Evolutionary conservation across 2,329 filamentous ascomycete species (phyloP).

Genomic region (Sporothrix phasma): DNA sequence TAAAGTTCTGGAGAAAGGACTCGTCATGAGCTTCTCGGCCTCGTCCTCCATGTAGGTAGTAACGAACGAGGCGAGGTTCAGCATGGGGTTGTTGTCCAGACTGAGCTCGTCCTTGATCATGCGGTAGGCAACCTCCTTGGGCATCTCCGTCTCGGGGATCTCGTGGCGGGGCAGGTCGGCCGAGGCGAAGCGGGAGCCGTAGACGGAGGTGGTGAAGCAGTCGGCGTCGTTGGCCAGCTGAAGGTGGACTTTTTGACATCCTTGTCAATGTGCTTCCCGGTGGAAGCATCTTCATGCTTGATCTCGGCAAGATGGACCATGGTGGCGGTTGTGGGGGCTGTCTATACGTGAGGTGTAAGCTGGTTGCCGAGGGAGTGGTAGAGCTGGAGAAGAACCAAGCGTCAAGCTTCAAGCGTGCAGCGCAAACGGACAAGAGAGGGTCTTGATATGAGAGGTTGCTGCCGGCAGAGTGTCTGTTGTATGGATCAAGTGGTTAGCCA

Average conservation of each 20-base stretch:
- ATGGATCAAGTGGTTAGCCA: no score
- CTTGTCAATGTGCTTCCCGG: constrained; percentile 25
- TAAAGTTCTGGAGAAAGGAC: constrained; percentile 89
- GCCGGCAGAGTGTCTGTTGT: background rate
- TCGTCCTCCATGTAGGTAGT: constrained; percentile 56
- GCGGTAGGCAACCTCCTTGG: constrained; percentile 81
- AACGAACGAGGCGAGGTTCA: constrained; percentile 38
- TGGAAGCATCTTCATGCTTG: constrained; percentile 24
- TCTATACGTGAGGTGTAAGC: background rate
- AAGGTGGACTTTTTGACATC: constrained; percentile 35
- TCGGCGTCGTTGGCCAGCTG: constrained; percentile 43
- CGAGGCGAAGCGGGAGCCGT: constrained; percentile 74
- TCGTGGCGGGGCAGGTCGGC: constrained; percentile 63
- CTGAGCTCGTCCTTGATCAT: constrained; percentile 95
- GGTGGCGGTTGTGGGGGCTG: constrained; percentile 17
- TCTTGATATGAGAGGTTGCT: background rate
- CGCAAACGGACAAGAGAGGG: background rate
- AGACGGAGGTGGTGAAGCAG: constrained; percentile 68
- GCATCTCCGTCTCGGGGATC: constrained; percentile 89
- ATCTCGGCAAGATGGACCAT: constrained; percentile 46
- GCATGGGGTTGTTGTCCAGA: constrained; percentile 81
- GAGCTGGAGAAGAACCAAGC: background rate
- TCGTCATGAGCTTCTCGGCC: constrained; percentile 94
- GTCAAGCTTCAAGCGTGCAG: no score
- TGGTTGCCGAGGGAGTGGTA: background rate